Conservation (phyloP, 2,329 filamentous ascomycete genomes). For the Curvularia sp. region DNA sequence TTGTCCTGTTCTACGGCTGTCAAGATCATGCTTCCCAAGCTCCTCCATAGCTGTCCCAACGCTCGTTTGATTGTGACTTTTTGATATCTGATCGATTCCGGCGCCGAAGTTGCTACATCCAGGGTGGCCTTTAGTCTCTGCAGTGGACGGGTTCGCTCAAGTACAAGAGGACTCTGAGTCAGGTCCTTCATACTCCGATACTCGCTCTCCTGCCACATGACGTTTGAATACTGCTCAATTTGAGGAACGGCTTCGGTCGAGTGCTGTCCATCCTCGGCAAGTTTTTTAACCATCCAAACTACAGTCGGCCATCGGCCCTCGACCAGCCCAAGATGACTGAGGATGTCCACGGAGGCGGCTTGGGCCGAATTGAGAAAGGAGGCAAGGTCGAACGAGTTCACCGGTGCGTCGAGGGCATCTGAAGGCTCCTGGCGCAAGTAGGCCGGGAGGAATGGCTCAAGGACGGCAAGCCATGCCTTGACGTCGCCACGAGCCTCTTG, state of each 20-base stretch:
- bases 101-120: slow-evolving; percentile 36
- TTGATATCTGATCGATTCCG: slow-evolving; percentile 34
- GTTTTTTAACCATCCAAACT: slow-evolving; percentile 56
- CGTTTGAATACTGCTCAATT: slow-evolving; percentile 27
- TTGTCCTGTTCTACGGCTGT: slow-evolving; percentile 37
- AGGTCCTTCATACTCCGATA: slow-evolving; percentile 30
- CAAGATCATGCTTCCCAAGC: slow-evolving; percentile 56
- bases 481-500: slow-evolving; percentile 34
- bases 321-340: slow-evolving; percentile 51
- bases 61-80: slow-evolving; percentile 43
- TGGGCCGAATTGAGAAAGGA: slow-evolving; percentile 38
- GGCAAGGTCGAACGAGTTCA: slow-evolving; percentile 40
- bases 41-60: slow-evolving; percentile 57
- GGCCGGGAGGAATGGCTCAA: slow-evolving; percentile 50
- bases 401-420: slow-evolving; percentile 19
- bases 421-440: slow-evolving; percentile 36
- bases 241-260: slow-evolving; percentile 18
- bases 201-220: slow-evolving; percentile 27
- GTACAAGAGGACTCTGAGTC: slow-evolving; percentile 34
- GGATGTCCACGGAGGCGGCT: slow-evolving; percentile 48
- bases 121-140: slow-evolving; percentile 28
- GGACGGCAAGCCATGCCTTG: slow-evolving; percentile 43
- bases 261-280: slow-evolving; percentile 46
- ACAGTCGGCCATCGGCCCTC: slow-evolving; percentile 54
- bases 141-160: slow-evolving; percentile 24